Conservation (phyloP, 192 early-diverging fungal genomes). For the Haplosporangium gracile region DNA sequence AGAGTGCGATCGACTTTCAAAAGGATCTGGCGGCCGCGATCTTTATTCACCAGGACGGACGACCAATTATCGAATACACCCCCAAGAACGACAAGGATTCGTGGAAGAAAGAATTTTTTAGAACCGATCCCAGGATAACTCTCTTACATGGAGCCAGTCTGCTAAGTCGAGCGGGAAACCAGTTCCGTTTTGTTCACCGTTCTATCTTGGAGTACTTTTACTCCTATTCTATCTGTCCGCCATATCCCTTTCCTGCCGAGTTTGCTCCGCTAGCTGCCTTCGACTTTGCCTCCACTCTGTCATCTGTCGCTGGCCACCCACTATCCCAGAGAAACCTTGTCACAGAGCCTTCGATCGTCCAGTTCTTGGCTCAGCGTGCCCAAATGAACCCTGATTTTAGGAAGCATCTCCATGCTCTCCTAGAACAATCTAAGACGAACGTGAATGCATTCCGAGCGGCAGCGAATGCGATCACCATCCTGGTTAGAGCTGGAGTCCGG, state of each 20-base stretch:
- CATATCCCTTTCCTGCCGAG: neutral
- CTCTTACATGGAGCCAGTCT: slow-evolving; percentile 13
- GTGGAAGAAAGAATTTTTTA: slow-evolving; percentile 21
- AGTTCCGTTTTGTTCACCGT: slow-evolving; percentile 10
- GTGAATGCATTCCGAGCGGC: neutral
- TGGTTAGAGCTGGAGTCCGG: neutral
- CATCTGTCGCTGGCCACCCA: neutral
- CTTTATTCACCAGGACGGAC: neutral
- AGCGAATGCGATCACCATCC: slow-evolving; percentile 19
- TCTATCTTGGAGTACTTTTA: slow-evolving; percentile 15
- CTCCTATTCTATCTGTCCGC: slow-evolving; percentile 6
- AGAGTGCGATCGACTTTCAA: neutral
- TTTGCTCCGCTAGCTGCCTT: no score
- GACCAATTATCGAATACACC: neutral
- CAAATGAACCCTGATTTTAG: slow-evolving; percentile 8
- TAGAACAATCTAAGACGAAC: slow-evolving; percentile 12
- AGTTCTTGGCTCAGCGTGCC: slow-evolving; percentile 3
- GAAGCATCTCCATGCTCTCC: neutral
- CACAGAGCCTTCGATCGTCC: neutral
- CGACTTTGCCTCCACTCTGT: neutral
- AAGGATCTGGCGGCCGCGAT: neutral
- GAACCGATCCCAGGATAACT: neutral
- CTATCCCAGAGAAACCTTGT: slow-evolving; percentile 9
- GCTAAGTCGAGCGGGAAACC: slow-evolving; percentile 2
- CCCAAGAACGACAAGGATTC: neutral